Evolutionary conservation across 257 asterid species (phyloP), one percentile per base, ranked within the genome.

Genomic region (Eucommia ulmoides): DNA sequence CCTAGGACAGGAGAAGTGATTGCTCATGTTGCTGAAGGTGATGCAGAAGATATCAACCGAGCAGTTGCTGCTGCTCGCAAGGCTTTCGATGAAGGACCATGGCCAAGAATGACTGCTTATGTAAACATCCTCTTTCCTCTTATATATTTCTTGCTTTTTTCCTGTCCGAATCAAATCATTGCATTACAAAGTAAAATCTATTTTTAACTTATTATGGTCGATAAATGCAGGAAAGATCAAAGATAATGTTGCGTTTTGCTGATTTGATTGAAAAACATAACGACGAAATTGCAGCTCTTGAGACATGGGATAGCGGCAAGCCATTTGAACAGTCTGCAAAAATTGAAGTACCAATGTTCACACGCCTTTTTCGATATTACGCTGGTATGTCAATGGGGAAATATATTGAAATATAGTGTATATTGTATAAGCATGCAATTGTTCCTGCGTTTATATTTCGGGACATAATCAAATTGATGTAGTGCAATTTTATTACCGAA

Each of bases 71-170:
- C 93, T 51, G 95, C 95, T 12, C 76, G 93, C 1, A 76, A 78
- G 79, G 95, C 93, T 0, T 84, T 81, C 19, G 95, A 84, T 48
- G 86, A 76, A 35, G 93, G 93, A n/a, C 93, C 95, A 0, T 84
- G 95, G 95, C 93, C 93, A 0, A 76, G 41, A 70, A 84, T 84
- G 95, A 78, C 70, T 60, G 93, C 89, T 55, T 78, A 84, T 63
- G 94, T 83, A 62, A 33, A 56, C n/a, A 42, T 18, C 45, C 5
- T 38, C 11, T 45, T 45, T 4, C 41, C 6, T 12, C 29, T 35
- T 35, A 46, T 6, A n/a, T 23, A 48, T 2, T 19, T 38, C 22
- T 7, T n/a, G 8, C 41, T 21, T 45, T 19, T n/a, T 0, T 24
- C 8, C 8, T 19, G 1, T 53, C 22, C 6, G 22, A n/a, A 46